These are phyloP conservation scores for Acrocalymma vagum DNA, from an alignment of 2,329 filamentous ascomycete species.

Conservation along the genomic window DNA sequence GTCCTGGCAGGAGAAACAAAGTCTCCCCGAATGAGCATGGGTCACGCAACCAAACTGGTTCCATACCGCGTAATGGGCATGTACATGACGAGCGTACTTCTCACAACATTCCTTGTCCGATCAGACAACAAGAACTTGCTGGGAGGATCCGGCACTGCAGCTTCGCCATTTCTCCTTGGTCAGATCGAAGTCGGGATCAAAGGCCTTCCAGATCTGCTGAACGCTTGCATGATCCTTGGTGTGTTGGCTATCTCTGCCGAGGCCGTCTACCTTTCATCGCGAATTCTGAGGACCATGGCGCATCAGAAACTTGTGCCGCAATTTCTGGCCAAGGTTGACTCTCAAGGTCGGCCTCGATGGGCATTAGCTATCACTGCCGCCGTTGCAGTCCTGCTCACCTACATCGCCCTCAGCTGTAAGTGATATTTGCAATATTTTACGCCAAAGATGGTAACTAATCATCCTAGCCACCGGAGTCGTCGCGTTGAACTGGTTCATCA, in stretches of 20 bases:
- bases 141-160: constrained; percentile 32
- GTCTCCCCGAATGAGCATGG: constrained; percentile 80
- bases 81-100: constrained; percentile 44
- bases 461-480: constrained; percentile 19
- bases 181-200: constrained; percentile 66
- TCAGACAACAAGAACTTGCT: constrained; percentile 32
- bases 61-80: constrained; percentile 62
- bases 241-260: constrained; percentile 43
- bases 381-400: constrained; percentile 33
- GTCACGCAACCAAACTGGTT: constrained; percentile 87
- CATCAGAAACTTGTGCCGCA: constrained; percentile 31
- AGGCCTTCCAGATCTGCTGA: constrained; percentile 39
- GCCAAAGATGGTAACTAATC: too few relatives aligned
- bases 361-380: constrained; percentile 35
- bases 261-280: constrained; percentile 41
- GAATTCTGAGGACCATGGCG: constrained; percentile 41
- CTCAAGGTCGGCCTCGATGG: constrained; percentile 37
- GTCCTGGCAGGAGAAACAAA: constrained; percentile 78
- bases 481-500: constrained; percentile 36
- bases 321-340: constrained; percentile 36
- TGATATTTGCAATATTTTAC: too few relatives aligned
- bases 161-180: constrained; percentile 70
- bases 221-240: constrained; percentile 41
- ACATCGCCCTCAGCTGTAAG: constrained; percentile 43
- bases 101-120: constrained; percentile 47